A percentile compares a stretch with the other conserved stretches of the same genome.
phyloP scores from a whole-genome alignment of 106 monocot species.

The Agapanthus africanus region DNA sequence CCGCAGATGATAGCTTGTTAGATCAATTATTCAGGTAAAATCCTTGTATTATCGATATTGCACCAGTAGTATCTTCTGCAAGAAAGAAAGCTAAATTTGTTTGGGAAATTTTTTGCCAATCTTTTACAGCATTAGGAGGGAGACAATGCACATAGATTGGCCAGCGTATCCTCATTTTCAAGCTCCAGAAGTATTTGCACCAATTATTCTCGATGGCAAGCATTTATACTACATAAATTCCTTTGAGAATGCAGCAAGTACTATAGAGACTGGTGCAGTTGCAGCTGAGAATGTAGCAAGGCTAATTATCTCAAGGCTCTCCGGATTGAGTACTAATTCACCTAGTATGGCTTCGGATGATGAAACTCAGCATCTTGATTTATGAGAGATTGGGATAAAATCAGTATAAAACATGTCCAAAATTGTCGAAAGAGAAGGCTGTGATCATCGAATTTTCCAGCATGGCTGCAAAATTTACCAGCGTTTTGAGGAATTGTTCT shows the following conservation, averaged over 20 bases:
- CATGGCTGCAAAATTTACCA: no score
- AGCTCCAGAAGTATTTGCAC: conserved; percentile 88
- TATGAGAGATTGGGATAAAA: conserved; percentile 7
- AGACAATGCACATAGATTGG: conserved; percentile 75
- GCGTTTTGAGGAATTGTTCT: no score
- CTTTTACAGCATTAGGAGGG: conserved; percentile 50
- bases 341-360: background rate
- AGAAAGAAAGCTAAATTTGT: background rate
- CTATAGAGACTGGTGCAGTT: conserved; percentile 84
- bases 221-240: conserved; percentile 98
- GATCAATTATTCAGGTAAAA: conserved; percentile 77
- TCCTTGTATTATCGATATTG: background rate
- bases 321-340: background rate
- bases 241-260: conserved; percentile 92
- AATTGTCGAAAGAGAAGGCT: conserved; percentile 38
- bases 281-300: conserved; percentile 91
- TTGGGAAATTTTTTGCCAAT: background rate
- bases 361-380: conserved; percentile 23
- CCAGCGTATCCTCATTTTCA: conserved; percentile 87
- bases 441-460: no score
- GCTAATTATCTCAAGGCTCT: conserved; percentile 68
- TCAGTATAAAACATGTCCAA: conserved; percentile 11
- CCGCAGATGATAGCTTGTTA: conserved; percentile 42
- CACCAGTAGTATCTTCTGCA: background rate
- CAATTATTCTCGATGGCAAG: conserved; percentile 62